phyloP scores from a whole-genome alignment of 2,329 filamentous ascomycete genomes.

The Chlorencoelia australis region DNA sequence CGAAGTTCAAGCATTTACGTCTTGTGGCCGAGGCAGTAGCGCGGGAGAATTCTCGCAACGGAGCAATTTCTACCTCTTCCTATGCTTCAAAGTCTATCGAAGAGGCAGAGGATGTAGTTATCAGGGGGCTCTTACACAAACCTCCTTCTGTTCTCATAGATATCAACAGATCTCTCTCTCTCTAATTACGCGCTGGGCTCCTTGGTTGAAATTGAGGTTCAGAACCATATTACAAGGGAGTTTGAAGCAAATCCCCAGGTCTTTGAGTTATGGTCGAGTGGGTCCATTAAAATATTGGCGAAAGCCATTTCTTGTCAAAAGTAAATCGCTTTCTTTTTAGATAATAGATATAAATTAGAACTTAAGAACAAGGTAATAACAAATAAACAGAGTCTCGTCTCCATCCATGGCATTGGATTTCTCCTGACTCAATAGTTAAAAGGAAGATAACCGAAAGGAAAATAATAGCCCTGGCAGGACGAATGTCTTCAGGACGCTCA shows the following conservation, averaged over 20 bases:
- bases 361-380: no score
- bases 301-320: constrained; percentile 38
- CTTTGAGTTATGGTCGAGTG: constrained; percentile 43
- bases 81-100: constrained; percentile 30
- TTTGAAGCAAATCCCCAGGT: constrained; percentile 37
- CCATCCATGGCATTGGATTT: no score
- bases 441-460: no score
- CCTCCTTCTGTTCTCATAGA: constrained; percentile 40
- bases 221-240: constrained; percentile 31
- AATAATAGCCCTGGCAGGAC: no score
- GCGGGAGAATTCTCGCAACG: no score
- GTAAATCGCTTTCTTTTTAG: constrained; percentile 19
- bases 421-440: no score
- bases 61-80: constrained; percentile 11
- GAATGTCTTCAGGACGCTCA: no score
- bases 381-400: no score
- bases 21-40: constrained; percentile 29
- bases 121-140: constrained; percentile 37
- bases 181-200: constrained; percentile 33
- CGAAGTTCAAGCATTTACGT: constrained; percentile 41
- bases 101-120: constrained; percentile 37
- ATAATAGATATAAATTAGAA: no score
- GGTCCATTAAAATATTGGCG: constrained; percentile 38
- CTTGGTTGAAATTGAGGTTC: constrained; percentile 26
- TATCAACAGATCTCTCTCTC: constrained; percentile 32